Conservation (phyloP, 108 stramenopile genomes). For the Nitzschia sp. region DNA sequence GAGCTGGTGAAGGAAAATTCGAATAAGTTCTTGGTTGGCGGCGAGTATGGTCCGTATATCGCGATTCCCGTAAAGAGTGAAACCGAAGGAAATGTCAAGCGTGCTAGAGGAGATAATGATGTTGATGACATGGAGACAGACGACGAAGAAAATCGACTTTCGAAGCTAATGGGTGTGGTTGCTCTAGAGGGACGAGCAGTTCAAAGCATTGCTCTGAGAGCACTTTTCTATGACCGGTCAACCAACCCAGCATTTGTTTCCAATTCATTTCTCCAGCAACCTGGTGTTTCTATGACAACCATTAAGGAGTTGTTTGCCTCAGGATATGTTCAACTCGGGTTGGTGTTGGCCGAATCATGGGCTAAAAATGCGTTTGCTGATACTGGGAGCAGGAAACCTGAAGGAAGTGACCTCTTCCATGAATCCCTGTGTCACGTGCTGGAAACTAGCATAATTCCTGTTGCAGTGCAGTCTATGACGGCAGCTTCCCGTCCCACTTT, state of each 20-base stretch:
- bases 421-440: slow-evolving; percentile 60
- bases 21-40: slow-evolving; percentile 37
- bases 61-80: slow-evolving; percentile 3
- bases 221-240: slow-evolving; percentile 53
- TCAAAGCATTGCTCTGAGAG: slow-evolving; percentile 51
- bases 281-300: slow-evolving; percentile 17
- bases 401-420: slow-evolving; percentile 57
- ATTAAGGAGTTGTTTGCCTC: slow-evolving; percentile 59
- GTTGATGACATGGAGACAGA: slow-evolving; percentile 11
- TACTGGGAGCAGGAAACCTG: slow-evolving; percentile 39
- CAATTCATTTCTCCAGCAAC: slow-evolving; percentile 18
- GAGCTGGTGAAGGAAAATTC: slow-evolving; percentile 45
- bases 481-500: slow-evolving; percentile 33
- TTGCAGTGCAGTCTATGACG: slow-evolving; percentile 22
- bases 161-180: slow-evolving; percentile 45
- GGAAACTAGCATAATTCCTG: slow-evolving; percentile 56
- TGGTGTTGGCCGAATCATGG: slow-evolving; percentile 51
- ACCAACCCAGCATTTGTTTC: slow-evolving; percentile 17
- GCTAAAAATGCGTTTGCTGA: slow-evolving; percentile 15
- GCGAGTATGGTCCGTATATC: slow-evolving; percentile 35
- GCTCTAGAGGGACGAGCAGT: slow-evolving; percentile 56
- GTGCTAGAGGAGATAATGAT: not conserved
- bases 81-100: slow-evolving; percentile 7
- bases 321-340: slow-evolving; percentile 69
- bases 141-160: slow-evolving; percentile 29